Conservation (phyloP, 257 asterid species). For the Solanum pinnatisectum region DNA sequence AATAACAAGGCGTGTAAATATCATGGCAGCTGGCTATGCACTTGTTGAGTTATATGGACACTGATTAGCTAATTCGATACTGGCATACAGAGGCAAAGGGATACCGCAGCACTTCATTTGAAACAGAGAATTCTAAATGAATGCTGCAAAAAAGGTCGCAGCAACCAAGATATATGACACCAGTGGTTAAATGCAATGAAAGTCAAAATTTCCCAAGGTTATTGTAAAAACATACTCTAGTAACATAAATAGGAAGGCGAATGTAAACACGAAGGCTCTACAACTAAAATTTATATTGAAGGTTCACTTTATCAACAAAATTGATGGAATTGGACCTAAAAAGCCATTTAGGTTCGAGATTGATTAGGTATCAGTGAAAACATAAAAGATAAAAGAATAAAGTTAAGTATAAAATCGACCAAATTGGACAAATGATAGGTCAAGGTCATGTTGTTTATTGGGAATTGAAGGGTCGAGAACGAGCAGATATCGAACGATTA, state of each 20-base stretch:
- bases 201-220: not conserved
- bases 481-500: not conserved
- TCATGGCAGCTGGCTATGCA: not conserved
- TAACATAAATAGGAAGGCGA: not conserved
- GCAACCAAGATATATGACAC: not conserved
- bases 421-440: slow-evolving; percentile 1
- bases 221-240: not conserved
- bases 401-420: not conserved
- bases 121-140: not conserved
- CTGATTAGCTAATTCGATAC: not conserved
- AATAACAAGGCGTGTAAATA: not conserved
- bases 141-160: not conserved
- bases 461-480: not conserved
- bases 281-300: not conserved
- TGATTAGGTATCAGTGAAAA: not conserved
- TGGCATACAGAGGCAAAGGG: not conserved
- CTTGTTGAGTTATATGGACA: not conserved
- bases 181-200: not conserved
- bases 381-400: not conserved
- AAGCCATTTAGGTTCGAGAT: not conserved
- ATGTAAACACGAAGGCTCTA: not conserved
- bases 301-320: not conserved
- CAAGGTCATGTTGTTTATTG: not conserved
- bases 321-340: not conserved
- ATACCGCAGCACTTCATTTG: not conserved